Evolutionary conservation across 768 basidiomycete species (phyloP), one percentile per base, ranked within the genome.

Genomic region (Kwoniella dejecticola): DNA sequence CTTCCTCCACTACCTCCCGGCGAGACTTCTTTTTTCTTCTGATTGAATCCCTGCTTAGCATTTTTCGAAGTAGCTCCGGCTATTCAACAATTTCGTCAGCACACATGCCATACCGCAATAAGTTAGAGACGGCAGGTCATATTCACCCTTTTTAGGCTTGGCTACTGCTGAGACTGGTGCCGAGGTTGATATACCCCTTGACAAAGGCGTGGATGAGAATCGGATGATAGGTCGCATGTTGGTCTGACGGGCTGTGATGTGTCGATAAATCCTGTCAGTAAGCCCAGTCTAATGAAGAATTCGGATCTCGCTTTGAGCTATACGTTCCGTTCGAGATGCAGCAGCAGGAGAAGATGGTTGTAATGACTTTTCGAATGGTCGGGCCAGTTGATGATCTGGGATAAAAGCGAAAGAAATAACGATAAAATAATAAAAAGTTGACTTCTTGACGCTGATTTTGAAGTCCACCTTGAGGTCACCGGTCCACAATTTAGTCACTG

Each of bases 61-160:
- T 21, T 27, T n/a, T 36, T 49, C 15, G 60, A 46, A 12, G 30
- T 15, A n/a, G 60, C 27, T 17, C 52, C 36, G 15, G 52, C 60
- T 62, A 31, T 62, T 26, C 2, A 49, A 49, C 4, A 48, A 23
- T 23, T 30, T 19, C 15, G 21, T 50, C 11, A 23, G 12, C 48
- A 50, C n/a, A n/a, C n/a, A n/a, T n/a, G n/a, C n/a, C n/a, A n/a
- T n/a, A n/a, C n/a, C n/a, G n/a, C n/a, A n/a, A n/a, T n/a, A n/a
- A n/a, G n/a, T n/a, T n/a, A n/a, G n/a, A n/a, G n/a, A n/a, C n/a
- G n/a, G 15, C 15, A 36, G 15, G 7, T 36, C 15, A 19, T 23
- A 62, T 36, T 12, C 49, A 64, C 63, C 63, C 57, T 64, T 64
- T 26, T 60, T 62, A n/a, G 52, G 58, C 45, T 65, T 65, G 7